Evolutionary conservation across 352 stramenopile species (phyloP).

Genomic region (Pythium utonaiense): DNA sequence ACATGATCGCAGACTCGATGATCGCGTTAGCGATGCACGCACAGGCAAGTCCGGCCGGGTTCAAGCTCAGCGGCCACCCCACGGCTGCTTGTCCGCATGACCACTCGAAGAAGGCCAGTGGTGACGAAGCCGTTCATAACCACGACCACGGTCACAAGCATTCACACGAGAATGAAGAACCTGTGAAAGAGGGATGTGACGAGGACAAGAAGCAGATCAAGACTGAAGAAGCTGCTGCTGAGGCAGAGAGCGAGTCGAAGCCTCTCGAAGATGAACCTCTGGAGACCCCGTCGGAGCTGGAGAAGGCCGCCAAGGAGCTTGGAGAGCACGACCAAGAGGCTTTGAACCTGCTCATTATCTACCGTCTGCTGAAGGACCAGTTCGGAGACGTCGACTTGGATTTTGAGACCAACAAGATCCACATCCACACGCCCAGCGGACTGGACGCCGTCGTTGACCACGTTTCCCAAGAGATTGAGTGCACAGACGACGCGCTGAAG

Average conservation of each 20-base stretch:
- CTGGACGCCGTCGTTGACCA: constrained; percentile 65
- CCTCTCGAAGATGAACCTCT: constrained; percentile 15
- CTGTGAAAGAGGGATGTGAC: constrained; percentile 17
- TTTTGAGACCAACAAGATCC: constrained; percentile 87
- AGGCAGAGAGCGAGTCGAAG: constrained; percentile 26
- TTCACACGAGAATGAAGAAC: neutral
- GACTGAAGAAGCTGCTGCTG: constrained; percentile 19
- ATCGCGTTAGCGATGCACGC: constrained; percentile 95
- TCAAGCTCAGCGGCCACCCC: constrained; percentile 76
- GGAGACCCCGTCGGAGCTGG: constrained; percentile 31
- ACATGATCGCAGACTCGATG: constrained; percentile 96
- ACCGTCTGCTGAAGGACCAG: constrained; percentile 81
- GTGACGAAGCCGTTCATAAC: constrained; percentile 6
- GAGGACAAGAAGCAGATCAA: constrained; percentile 25
- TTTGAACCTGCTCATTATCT: constrained; percentile 82
- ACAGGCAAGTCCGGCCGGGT: constrained; percentile 74
- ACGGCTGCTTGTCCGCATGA: constrained; percentile 76
- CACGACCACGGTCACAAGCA: neutral
- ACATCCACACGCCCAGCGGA: constrained; percentile 76
- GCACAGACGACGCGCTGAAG: constrained; percentile 62
- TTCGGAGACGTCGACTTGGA: constrained; percentile 83
- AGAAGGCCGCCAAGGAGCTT: constrained; percentile 62
- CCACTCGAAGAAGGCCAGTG: constrained; percentile 54
- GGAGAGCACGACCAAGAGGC: constrained; percentile 74
- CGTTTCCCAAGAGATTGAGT: constrained; percentile 58